phyloP scores from a whole-genome alignment of 1,284 basidiomycete genomes.

The Ganoderma sinense region DNA sequence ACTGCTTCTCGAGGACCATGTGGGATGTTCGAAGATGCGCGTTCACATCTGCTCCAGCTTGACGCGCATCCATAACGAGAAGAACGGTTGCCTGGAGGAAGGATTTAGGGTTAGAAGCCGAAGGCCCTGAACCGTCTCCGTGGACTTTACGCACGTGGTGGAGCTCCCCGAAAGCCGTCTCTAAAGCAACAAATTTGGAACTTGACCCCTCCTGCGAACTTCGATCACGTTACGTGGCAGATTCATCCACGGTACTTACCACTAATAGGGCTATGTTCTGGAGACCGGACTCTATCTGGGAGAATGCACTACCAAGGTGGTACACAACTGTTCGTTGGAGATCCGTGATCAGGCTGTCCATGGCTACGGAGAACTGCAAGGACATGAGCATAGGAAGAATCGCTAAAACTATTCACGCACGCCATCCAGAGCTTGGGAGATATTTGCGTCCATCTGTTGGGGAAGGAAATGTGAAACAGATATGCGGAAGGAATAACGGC shows the following conservation, averaged over 20 bases:
- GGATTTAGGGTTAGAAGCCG: slow-evolving; percentile 6
- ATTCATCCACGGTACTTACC: not conserved
- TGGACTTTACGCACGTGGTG: slow-evolving; percentile 37
- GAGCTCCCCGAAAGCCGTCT: slow-evolving; percentile 36
- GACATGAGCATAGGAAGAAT: not conserved
- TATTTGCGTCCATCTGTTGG: slow-evolving; percentile 11
- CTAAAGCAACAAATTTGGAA: slow-evolving; percentile 36
- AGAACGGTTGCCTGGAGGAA: slow-evolving; percentile 17
- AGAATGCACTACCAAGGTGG: not conserved
- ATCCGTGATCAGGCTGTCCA: slow-evolving; percentile 9
- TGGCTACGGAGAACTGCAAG: slow-evolving; percentile 10
- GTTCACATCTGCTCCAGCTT: slow-evolving; percentile 38
- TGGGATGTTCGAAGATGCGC: slow-evolving; percentile 37
- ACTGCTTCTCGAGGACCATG: slow-evolving; percentile 42
- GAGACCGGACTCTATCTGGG: not conserved
- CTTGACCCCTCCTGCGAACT: slow-evolving; percentile 6
- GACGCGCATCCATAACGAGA: slow-evolving; percentile 33
- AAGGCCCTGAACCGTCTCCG: not conserved
- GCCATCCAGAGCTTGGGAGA: slow-evolving; percentile 1
- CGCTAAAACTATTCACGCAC: not conserved
- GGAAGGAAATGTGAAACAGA: not conserved
- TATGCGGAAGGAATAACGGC: not conserved
- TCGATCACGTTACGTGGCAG: not conserved
- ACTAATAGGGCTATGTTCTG: not conserved
- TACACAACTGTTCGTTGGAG: not conserved